phyloP scores from a whole-genome alignment of 2,329 filamentous ascomycete species.

The Phyllosticta paracitricarpa region DNA sequence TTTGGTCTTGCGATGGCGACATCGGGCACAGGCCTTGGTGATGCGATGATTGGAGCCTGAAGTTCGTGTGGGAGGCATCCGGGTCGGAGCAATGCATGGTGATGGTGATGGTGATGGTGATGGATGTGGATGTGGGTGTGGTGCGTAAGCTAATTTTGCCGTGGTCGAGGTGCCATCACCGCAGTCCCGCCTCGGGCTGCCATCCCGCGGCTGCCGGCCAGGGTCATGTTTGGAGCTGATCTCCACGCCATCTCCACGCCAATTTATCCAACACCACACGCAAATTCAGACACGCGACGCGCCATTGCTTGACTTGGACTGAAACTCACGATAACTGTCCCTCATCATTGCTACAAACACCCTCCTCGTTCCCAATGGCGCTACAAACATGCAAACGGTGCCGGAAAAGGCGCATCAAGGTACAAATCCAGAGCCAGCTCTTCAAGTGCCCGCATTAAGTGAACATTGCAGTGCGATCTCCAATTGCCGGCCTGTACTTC shows the following conservation, averaged over 20 bases:
- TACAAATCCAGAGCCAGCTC: neutral
- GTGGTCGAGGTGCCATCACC: neutral
- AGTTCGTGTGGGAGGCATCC: conserved; percentile 4
- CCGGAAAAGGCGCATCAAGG: conserved; percentile 10
- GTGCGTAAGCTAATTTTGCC: too few relatives aligned
- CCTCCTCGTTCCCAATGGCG: neutral
- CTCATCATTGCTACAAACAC: too few relatives aligned
- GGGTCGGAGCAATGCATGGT: neutral
- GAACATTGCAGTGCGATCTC: conserved; percentile 1
- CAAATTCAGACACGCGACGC: neutral
- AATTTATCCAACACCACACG: neutral
- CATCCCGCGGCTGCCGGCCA: neutral
- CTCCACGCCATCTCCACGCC: neutral
- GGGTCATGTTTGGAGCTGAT: neutral
- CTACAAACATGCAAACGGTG: conserved; percentile 9
- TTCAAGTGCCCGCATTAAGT: neutral
- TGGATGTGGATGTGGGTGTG: neutral
- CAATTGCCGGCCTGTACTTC: conserved; percentile 4
- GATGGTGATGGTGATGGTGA: neutral
- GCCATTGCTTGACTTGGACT: neutral
- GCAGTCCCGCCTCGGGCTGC: neutral
- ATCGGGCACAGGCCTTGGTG: conserved; percentile 9
- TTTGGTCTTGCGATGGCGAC: conserved; percentile 8
- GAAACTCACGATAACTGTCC: too few relatives aligned
- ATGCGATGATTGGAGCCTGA: conserved; percentile 6